Evolutionary conservation across 306 rosid species (phyloP), one percentile per base, ranked within the genome.

Genomic region (Vicia sativa): DNA sequence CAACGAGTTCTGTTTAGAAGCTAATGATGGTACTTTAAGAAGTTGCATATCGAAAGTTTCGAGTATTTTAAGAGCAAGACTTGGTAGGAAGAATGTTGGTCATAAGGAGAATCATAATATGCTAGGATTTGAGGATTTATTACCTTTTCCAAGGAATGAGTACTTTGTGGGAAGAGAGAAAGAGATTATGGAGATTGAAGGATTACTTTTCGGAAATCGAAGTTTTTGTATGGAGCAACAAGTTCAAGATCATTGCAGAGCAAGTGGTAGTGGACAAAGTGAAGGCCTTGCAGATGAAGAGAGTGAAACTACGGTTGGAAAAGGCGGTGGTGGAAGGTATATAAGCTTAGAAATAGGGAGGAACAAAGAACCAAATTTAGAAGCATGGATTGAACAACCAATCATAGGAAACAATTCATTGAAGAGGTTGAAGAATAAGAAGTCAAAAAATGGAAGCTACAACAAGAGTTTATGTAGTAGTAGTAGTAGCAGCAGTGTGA

Each of bases 241-340:
- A 65, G 64, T 54, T 56, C 73, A 77, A 70, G 95, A 86, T 61
- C 76, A 77, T 48, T 57, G 74, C 67, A 11, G 67, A 64, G 81
- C 80, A 9, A 82, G 86, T 54, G 85, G 82, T 12, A 83, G 86
- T 41, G 86, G 83, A 37, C 91, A 89, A 66, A 87, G 96, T 14
- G 97, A 89, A 63, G 95, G 95, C 41, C 80, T 80, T n/a, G 97
- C 95, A 13, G 91, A 91, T 60, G 91, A 89, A 69, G 96, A 89
- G 78, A 82, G 86, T 13, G 97, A 84, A 52, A 21, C 68, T 10
- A 83, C 79, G 43, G 52, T 73, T 0, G 65, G 76, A 1, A 75
- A 69, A 74, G 83, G 82, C 11, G 37, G 60, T 49, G 87, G 87
- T 44, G 88, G 89, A 48, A 84, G 91, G 76, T 89, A 78, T 68